Evolutionary conservation across 2,329 filamentous ascomycete species (phyloP), one percentile per base, ranked within the genome.

Genomic region (Calonectria leucothoes): DNA sequence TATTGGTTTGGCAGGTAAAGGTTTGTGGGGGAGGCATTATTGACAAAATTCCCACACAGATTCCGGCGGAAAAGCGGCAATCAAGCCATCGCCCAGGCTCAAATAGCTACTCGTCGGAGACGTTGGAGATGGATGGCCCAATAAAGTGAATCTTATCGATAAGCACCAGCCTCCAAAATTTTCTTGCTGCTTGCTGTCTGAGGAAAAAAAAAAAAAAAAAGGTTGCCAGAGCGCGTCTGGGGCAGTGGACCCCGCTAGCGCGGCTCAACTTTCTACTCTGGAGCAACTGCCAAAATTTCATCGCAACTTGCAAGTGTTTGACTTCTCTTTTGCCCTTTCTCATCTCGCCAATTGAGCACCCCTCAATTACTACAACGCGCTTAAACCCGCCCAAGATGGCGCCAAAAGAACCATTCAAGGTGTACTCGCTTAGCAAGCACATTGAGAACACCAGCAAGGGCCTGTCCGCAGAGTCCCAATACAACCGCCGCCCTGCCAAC

Each of bases 401-500:
- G 70, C 82, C 82, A 68, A 84, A 83, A 57, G 78, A 81, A 74
- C 79, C 80, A 1, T 86, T 77, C 78, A 82, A 84, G 75, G 78
- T 84, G 23, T 81, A 84, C 55, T 86, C 84, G 29, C 81, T 86
- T 65, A 83, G 63, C 74, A 81, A 84, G 77, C 83, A 85, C 76
- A 82, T 86, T 39, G 82, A 83, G 70, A 82, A 84, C 64, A 82
- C 82, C n/a, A 80, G 84, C 42, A 85, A 83, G 75, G 82, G 82
- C 69, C 73, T 83, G 51, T 82, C 78, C 51, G 80, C 82, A 39
- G 81, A 82, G 27, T 75, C 82, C 37, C 81, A 83, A 77, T 82
- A 77, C 77, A 85, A 84, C 74, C 81, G 79, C 42, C 79, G 78
- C 27, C 76, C 76, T 45, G 77, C 59, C 67, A 78, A 77, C 33